Evolutionary conservation across 345 rosid species (phyloP).

Genomic region (Euphorbia pulcherrima): DNA sequence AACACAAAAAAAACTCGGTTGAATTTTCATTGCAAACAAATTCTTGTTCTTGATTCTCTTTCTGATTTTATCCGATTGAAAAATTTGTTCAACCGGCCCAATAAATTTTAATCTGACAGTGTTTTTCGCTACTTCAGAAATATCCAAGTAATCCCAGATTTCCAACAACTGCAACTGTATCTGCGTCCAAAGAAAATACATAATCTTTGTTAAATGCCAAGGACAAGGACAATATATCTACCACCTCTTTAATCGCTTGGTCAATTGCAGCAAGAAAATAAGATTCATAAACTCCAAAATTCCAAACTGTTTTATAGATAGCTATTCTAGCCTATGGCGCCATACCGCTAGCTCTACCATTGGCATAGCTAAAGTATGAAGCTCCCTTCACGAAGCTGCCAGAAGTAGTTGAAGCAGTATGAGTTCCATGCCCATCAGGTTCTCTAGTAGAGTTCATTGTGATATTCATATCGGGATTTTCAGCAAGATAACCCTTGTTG

Average conservation of each 20-base stretch:
- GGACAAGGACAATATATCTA: constrained; percentile 37
- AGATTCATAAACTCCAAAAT: constrained; percentile 22
- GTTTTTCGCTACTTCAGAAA: too few relatives aligned
- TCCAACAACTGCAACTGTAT: too few relatives aligned
- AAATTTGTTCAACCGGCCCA: too few relatives aligned
- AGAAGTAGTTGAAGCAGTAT: constrained; percentile 39
- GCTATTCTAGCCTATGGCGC: constrained; percentile 35
- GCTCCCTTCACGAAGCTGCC: constrained; percentile 32
- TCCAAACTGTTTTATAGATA: constrained; percentile 32
- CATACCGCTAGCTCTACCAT: constrained; percentile 31
- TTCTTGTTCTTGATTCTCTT: too few relatives aligned
- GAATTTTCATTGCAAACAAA: too few relatives aligned
- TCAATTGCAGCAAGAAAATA: constrained; percentile 44
- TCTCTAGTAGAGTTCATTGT: constrained; percentile 28
- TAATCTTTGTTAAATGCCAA: constrained; percentile 10
- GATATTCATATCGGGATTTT: constrained; percentile 14
- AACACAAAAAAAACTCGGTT: too few relatives aligned
- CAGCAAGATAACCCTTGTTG: too few relatives aligned
- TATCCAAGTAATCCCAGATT: too few relatives aligned
- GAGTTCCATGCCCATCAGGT: constrained; percentile 39
- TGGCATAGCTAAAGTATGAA: constrained; percentile 40
- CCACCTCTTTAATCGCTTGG: constrained; percentile 39
- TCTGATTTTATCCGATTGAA: too few relatives aligned
- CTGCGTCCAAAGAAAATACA: constrained; percentile 17
- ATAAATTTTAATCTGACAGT: too few relatives aligned